phyloP scores from a whole-genome alignment of 768 basidiomycete genomes.

The Lentinus tigrinus region DNA sequence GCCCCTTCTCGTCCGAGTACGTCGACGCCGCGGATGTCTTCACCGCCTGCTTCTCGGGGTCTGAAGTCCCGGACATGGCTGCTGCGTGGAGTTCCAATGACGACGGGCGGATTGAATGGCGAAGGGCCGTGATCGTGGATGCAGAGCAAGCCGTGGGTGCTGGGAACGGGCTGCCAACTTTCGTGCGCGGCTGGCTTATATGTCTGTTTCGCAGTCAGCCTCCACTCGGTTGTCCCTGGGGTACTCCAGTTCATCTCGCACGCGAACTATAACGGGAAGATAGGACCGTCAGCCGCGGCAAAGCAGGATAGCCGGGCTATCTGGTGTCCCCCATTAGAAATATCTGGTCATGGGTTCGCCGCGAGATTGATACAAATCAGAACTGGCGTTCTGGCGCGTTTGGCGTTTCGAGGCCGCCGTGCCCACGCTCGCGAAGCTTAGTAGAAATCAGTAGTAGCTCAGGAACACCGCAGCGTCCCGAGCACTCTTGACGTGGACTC shows the following conservation, averaged over 20 bases:
- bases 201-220: neutral
- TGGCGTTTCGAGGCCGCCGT: too few relatives aligned
- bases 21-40: conserved; percentile 12
- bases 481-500: too few relatives aligned
- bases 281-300: neutral
- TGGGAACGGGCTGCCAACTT: neutral
- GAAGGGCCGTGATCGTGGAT: neutral
- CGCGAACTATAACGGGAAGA: neutral
- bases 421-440: too few relatives aligned
- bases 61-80: conserved; percentile 7
- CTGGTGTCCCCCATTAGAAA: neutral
- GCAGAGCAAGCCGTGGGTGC: neutral
- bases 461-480: too few relatives aligned
- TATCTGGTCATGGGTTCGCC: neutral
- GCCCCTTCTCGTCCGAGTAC: conserved; percentile 27
- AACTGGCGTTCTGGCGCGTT: too few relatives aligned
- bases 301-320: neutral
- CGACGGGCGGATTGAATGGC: neutral
- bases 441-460: too few relatives aligned
- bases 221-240: neutral
- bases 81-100: neutral
- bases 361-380: neutral
- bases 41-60: conserved; percentile 16
- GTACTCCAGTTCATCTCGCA: neutral
- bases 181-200: neutral